These are phyloP conservation scores for Aspergillus flavus DNA, from an alignment of 2,329 filamentous ascomycete species.

Conservation along the genomic window DNA sequence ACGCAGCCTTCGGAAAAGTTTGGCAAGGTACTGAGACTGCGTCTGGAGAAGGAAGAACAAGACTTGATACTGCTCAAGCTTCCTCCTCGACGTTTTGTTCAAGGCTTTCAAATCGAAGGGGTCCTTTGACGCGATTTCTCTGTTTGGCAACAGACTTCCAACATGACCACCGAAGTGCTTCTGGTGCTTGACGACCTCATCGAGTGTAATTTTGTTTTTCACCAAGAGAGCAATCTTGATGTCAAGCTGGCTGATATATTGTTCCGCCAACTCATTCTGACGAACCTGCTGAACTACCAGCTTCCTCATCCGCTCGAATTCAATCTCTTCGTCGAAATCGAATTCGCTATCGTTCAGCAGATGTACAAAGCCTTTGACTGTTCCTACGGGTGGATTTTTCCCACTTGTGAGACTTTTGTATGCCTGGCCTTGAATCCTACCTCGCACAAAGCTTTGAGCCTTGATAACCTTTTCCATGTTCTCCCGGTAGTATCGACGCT, in stretches of 20 bases:
- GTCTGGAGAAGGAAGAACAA: conserved; percentile 97
- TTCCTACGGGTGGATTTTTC: conserved; percentile 94
- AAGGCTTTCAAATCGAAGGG: conserved; percentile 95
- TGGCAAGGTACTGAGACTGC: conserved; percentile 89
- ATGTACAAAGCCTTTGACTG: conserved; percentile 97
- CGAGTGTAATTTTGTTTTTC: conserved; percentile 98
- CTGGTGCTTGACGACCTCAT: conserved; percentile 96
- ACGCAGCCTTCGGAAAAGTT: conserved; percentile 80
- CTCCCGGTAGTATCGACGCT: conserved; percentile 84
- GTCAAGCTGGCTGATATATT: conserved; percentile 97
- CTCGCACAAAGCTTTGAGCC: conserved; percentile 94
- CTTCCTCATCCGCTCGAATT: conserved; percentile 92
- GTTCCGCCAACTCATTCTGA: conserved; percentile 94
- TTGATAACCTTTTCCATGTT: conserved; percentile 99
- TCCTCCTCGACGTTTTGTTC: conserved; percentile 94
- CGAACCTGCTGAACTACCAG: conserved; percentile 96
- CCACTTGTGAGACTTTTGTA: conserved; percentile 96
- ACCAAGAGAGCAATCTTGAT: conserved; percentile 98
- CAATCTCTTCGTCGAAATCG: conserved; percentile 97
- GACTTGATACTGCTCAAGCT: conserved; percentile 95
- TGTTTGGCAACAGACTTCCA: conserved; percentile 81
- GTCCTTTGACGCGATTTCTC: conserved; percentile 84
- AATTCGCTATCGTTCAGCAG: conserved; percentile 97
- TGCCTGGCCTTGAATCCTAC: conserved; percentile 92
- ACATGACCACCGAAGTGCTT: conserved; percentile 92